Evolutionary conservation across 108 stramenopile species (phyloP).

Genomic region (Pinguiococcus pyrenoidosus): DNA sequence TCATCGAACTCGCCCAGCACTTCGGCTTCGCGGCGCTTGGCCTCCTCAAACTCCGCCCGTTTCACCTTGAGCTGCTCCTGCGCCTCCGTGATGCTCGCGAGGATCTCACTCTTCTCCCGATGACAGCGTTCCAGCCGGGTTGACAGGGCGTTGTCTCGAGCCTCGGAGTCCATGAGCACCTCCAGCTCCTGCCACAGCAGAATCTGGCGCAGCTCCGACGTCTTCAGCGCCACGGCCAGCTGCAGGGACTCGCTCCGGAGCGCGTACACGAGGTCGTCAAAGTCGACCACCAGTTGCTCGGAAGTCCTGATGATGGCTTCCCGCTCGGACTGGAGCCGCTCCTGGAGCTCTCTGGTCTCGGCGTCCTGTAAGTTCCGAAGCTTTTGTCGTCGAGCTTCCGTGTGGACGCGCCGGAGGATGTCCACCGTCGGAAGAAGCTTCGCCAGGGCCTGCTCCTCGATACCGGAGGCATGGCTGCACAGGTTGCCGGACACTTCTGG

Average conservation of each 20-base stretch:
- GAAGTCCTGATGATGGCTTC: conserved; percentile 12
- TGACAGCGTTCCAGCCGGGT: conserved; percentile 33
- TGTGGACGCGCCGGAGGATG: no score
- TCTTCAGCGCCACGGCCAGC: conserved; percentile 31
- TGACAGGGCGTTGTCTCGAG: conserved; percentile 31
- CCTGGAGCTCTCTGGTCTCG: conserved; percentile 2
- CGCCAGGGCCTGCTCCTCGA: no score
- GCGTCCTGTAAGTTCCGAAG: conserved; percentile 11
- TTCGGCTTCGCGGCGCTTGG: conserved; percentile 11
- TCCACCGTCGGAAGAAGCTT: no score
- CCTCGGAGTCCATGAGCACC: conserved; percentile 37
- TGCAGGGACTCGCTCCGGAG: conserved; percentile 33
- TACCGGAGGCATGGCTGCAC: no score
- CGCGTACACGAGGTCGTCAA: conserved; percentile 34
- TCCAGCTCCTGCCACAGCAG: conserved; percentile 35
- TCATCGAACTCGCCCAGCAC: conserved; percentile 28
- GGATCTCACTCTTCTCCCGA: conserved; percentile 35
- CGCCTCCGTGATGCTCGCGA: conserved; percentile 13
- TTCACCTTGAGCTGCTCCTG: conserved; percentile 23
- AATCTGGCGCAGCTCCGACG: conserved; percentile 36
- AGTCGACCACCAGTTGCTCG: conserved; percentile 17
- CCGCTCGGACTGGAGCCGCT: conserved; percentile 26
- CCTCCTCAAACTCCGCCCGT: conserved; percentile 27
- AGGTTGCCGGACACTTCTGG: no score
- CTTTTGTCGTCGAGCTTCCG: no score